Evolutionary conservation across 129 eudicot genomes (phyloP).

Genomic region (Flaveria ramosissima): DNA sequence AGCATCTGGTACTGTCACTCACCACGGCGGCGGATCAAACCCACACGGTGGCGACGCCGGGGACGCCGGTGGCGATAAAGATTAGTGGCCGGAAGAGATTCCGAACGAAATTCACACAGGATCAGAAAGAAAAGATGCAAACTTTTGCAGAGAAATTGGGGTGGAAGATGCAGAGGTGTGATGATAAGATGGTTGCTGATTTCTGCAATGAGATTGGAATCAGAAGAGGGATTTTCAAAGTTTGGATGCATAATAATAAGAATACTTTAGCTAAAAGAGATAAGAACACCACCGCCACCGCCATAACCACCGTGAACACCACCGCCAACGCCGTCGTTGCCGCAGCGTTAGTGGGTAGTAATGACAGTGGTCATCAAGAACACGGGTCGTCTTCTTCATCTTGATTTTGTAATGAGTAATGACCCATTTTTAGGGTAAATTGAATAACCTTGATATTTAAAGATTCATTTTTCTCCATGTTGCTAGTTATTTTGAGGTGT

Average conservation of each 20-base stretch:
- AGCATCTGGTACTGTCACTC: conserved; percentile 42
- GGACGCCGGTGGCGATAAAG: conserved; percentile 56
- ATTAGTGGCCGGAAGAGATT: conserved; percentile 57
- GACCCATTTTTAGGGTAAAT: conserved; percentile 24
- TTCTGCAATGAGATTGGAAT: conserved; percentile 73
- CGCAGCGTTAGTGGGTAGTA: conserved; percentile 19
- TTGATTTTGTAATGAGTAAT: conserved; percentile 22
- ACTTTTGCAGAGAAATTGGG: conserved; percentile 60
- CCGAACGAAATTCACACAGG: conserved; percentile 71
- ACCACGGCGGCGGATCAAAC: conserved; percentile 40
- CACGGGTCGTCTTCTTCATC: conserved; percentile 67
- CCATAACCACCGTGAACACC: not conserved
- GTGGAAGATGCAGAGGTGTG: conserved; percentile 75
- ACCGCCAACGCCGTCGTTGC: not conserved
- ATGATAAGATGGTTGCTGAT: conserved; percentile 48
- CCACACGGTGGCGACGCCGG: conserved; percentile 43
- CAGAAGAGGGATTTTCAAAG: conserved; percentile 61
- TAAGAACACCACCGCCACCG: conserved; percentile 16
- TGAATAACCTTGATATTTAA: conserved; percentile 21
- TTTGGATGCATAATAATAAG: conserved; percentile 94
- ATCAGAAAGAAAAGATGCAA: conserved; percentile 76
- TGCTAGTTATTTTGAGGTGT: not conserved
- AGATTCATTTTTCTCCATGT: conserved; percentile 2
- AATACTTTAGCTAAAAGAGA: conserved; percentile 51
- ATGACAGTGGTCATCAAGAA: conserved; percentile 25